Base-by-base conservation (phyloP, 768 basidiomycete species). In the Xanthoconium purpureum region DNA sequence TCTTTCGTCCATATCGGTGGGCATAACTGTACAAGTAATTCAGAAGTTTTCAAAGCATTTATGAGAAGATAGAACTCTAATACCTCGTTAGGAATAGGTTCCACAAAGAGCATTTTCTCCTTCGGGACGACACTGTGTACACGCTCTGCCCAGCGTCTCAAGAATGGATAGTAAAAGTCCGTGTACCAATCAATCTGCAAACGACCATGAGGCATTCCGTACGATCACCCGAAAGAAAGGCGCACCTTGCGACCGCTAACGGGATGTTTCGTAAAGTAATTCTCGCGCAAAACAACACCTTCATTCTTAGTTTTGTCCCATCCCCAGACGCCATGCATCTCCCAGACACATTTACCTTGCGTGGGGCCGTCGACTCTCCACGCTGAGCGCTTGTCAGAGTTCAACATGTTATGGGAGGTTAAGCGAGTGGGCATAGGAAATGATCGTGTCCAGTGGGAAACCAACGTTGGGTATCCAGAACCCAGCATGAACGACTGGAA, bases 61-160 rank as follows among this genome's bases (percentile, higher is more conserved):
- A 18, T 11, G 18, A 5, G 5, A 40, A 38, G 35, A n/a, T 15
- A 54, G 28, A 24, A 29, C 0, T 3, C 17, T 61, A 66, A 4
- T 39, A 92, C 92, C 77, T 99, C 96, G 63, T 99, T 99, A 8
- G 97, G 96, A 59, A 99, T 89, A 17, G 88, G 81, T 63, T 96
- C 96, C 1, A 87, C 78, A 60, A 96, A 91, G 0, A 88, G 70
- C 52, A 89, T 73, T 63, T 87, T 88, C 6, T 82, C 77, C 5
- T 71, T 73, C 1, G 79, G 73, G 6, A 78, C 73, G 10, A 76
- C 74, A 18, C 66, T 66, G 36, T 81, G 78, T 12, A 92, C 81
- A 30, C 83, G 74, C 43, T 80, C 75, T 13, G 81, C 80, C 88
- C 93, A 94, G 40, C 75, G 74, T 53, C 79, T 77, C 56, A 88